Evolutionary conservation across 257 asterid species (phyloP).

Genomic region (Nicotiana knightiana): DNA sequence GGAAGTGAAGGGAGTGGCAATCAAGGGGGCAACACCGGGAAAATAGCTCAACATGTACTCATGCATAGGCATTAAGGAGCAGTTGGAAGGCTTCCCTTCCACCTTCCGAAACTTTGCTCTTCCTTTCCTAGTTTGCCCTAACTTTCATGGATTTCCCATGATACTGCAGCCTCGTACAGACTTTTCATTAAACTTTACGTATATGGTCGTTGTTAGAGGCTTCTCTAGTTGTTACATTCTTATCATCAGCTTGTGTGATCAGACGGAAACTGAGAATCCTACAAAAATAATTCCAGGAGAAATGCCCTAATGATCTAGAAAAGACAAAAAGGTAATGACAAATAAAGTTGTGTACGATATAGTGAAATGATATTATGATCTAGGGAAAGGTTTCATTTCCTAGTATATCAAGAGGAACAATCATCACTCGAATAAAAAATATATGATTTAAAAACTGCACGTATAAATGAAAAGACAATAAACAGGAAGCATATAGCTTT

Average conservation of each 20-base stretch:
- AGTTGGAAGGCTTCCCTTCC: not conserved
- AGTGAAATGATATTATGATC: not conserved
- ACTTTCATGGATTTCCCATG: not conserved
- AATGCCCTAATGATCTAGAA: not conserved
- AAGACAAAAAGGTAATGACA: not conserved
- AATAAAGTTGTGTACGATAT: not conserved
- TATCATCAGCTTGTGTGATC: not conserved
- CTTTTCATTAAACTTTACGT: not conserved
- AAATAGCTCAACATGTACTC: constrained; percentile 3
- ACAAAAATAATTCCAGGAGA: not conserved
- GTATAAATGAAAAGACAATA: not conserved
- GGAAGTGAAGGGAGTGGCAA: not conserved
- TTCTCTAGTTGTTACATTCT: constrained; percentile 2
- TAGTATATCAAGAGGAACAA: not conserved
- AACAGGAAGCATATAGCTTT: not conserved
- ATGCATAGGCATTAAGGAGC: not conserved
- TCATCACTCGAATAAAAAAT: not conserved
- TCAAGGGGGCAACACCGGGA: not conserved
- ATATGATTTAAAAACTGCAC: not conserved
- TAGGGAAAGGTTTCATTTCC: not conserved
- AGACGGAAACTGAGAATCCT: not conserved
- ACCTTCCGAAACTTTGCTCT: not conserved
- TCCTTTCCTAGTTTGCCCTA: not conserved
- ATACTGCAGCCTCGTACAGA: not conserved
- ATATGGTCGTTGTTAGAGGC: not conserved